Conservation (phyloP, 2,329 filamentous ascomycete genomes). For the Leptodontidium sp. region DNA sequence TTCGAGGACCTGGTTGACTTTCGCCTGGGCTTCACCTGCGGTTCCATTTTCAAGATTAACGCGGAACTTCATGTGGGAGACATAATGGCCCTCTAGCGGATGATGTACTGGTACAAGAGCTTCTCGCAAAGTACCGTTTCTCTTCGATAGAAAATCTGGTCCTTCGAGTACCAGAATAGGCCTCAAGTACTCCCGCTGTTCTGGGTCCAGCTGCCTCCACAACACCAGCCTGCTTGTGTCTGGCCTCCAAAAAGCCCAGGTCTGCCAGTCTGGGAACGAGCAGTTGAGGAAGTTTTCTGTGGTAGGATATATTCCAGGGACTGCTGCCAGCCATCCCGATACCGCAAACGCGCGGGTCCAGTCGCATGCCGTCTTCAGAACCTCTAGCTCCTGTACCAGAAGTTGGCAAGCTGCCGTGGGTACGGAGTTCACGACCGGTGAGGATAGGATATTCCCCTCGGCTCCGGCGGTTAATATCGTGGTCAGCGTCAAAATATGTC, state of each 20-base stretch:
- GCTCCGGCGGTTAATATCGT: not conserved
- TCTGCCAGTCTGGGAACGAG: slow-evolving; percentile 18
- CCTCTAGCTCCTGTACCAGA: not conserved
- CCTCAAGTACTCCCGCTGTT: not conserved
- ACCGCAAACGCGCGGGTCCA: not conserved
- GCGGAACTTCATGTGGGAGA: not conserved
- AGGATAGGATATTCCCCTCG: not conserved
- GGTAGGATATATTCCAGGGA: not conserved
- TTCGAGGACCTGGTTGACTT: slow-evolving; percentile 15
- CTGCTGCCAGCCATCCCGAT: not conserved
- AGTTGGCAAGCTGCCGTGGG: not conserved
- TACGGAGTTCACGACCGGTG: not conserved
- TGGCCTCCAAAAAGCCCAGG: slow-evolving; percentile 20
- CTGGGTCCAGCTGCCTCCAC: slow-evolving; percentile 9
- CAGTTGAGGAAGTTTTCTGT: not conserved
- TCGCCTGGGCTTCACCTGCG: not conserved
- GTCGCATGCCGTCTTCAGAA: not conserved
- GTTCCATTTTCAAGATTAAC: not conserved
- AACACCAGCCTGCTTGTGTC: slow-evolving; percentile 1
- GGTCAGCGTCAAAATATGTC: not conserved
- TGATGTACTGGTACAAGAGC: not conserved
- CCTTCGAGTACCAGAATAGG: slow-evolving; percentile 19
- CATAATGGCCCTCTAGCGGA: not conserved
- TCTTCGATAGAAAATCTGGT: slow-evolving; percentile 12
- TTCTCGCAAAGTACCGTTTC: slow-evolving; percentile 8